Evolutionary conservation across 768 basidiomycete species (phyloP).

Genomic region (Naganishia randhawae): DNA sequence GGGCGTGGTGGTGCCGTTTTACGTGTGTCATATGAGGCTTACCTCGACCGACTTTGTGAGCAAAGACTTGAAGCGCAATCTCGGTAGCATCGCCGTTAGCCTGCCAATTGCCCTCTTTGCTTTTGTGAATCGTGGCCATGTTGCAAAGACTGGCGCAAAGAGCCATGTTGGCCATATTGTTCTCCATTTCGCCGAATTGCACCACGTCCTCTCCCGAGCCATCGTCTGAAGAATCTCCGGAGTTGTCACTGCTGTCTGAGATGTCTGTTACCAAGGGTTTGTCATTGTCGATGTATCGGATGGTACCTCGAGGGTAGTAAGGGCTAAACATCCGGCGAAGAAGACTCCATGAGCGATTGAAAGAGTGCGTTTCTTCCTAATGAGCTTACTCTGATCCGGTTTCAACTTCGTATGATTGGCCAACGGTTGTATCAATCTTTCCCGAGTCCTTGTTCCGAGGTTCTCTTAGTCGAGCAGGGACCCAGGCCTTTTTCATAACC

Average conservation of each 20-base stretch:
- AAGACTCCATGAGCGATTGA: conserved; percentile 14
- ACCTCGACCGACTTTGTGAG: conserved; percentile 57
- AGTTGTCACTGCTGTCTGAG: conserved; percentile 30
- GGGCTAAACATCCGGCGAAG: background rate
- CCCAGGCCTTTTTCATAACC: conserved; percentile 29
- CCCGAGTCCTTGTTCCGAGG: conserved; percentile 19
- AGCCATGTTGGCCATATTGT: conserved; percentile 38
- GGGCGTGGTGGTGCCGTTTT: conserved; percentile 10
- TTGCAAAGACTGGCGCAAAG: conserved; percentile 51
- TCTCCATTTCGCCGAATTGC: conserved; percentile 16
- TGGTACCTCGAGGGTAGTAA: conserved; percentile 28
- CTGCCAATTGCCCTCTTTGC: conserved; percentile 52
- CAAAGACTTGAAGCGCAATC: conserved; percentile 59
- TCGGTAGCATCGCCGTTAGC: conserved; percentile 61
- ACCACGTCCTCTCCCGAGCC: conserved; percentile 18
- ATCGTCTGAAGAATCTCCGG: conserved; percentile 13
- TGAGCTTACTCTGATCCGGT: conserved; percentile 33
- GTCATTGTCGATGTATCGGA: conserved; percentile 27
- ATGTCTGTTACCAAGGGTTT: conserved; percentile 24
- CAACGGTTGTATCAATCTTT: conserved; percentile 8
- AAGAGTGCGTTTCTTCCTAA: background rate
- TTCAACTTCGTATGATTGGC: conserved; percentile 44
- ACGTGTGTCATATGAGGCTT: conserved; percentile 34
- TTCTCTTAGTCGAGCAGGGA: conserved; percentile 25
- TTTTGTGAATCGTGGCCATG: conserved; percentile 49